A percentile compares a stretch with the other conserved stretches of the same genome.
phyloP scores from a whole-genome alignment of 2,329 filamentous ascomycete genomes.

The Paraphoma sp. region DNA sequence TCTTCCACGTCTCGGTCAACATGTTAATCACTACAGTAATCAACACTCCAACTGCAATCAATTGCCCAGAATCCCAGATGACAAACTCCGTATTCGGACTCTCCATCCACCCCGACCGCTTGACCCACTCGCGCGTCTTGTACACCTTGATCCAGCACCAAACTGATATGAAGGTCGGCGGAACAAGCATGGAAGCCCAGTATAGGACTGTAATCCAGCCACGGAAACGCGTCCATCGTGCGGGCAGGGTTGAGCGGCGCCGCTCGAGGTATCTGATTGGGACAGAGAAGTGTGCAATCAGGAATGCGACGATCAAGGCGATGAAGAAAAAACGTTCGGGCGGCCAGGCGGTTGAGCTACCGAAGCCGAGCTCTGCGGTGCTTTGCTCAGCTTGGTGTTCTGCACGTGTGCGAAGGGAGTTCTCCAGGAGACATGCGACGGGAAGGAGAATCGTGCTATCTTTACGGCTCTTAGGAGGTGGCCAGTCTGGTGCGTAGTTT shows the following conservation, averaged over 20 bases:
- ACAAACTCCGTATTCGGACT: constrained; percentile 2
- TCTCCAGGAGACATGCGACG: constrained; percentile 4
- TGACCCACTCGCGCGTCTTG: constrained; percentile 3
- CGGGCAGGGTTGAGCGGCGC: background rate
- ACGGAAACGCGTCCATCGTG: background rate
- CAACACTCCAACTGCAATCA: constrained; percentile 5
- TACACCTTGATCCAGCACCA: constrained; percentile 7
- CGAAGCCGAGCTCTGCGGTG: background rate
- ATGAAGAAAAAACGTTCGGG: constrained; percentile 1
- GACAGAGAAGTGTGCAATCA: background rate
- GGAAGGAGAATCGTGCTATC: constrained; percentile 4
- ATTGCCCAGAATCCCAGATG: constrained; percentile 1
- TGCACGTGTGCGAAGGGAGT: background rate
- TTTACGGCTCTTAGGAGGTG: background rate
- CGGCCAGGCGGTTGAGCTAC: background rate
- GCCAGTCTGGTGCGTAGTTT: constrained; percentile 5
- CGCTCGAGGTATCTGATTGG: background rate
- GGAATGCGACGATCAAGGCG: background rate
- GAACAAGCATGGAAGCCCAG: constrained; percentile 4
- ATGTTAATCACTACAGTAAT: constrained; percentile 4
- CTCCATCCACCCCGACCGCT: constrained; percentile 4
- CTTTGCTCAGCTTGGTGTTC: background rate
- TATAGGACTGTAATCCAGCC: constrained; percentile 4
- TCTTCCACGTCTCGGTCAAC: constrained; percentile 1
- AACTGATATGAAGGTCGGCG: constrained; percentile 1